Base-by-base conservation (phyloP, 2,329 filamentous ascomycete species). In the Coniosporium tulheliwenetii region DNA sequence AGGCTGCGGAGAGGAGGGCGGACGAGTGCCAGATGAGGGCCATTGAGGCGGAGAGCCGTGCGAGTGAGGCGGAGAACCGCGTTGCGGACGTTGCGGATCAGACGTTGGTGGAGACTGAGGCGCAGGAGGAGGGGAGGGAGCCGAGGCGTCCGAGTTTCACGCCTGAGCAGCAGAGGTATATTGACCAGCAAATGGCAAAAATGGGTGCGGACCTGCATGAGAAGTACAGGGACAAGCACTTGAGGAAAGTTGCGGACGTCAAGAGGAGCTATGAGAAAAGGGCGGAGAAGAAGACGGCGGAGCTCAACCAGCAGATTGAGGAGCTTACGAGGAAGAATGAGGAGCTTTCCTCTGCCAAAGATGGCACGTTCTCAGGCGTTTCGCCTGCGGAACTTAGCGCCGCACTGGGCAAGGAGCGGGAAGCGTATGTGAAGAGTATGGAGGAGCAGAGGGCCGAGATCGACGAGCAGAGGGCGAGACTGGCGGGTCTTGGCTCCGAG, bases 211-310 rank as follows among this genome's bases (percentile, higher is more conserved):
- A 98, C 56, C 71, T 98, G 34, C 91, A 98, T 57, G 73, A 80
- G 0, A 71, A 94, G 9, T 98, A 98, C 72, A 96, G 95, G 66
- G 79, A 81, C 56, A 98, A 98, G 65, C 91, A 98, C 58, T 89
- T 96, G 65, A 85, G 80, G 46, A 98, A 98, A 66, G 89, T 96
- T 36, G 75, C 84, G 1, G 89, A 87, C 3, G 70, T 98, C 48
- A 96, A 79, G 57, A 76, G 78, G 51, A 75, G 71, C 53, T 79
- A 96, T 63, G 85, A 95, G 59, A 74, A 75, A 37, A 79, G 89
- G 41, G 91, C 85, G 75, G 85, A 93, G 61, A 93, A 93, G 69
- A 84, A 81, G 54, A 75, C 89, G 42, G 75, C 75, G 41, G 83
- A 89, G 51, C 73, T 94, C 2, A 83, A 93, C 60, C 58, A 60